Base-by-base conservation (phyloP, 2,329 filamentous ascomycete genomes). In the Stemphylium lycopersici region DNA sequence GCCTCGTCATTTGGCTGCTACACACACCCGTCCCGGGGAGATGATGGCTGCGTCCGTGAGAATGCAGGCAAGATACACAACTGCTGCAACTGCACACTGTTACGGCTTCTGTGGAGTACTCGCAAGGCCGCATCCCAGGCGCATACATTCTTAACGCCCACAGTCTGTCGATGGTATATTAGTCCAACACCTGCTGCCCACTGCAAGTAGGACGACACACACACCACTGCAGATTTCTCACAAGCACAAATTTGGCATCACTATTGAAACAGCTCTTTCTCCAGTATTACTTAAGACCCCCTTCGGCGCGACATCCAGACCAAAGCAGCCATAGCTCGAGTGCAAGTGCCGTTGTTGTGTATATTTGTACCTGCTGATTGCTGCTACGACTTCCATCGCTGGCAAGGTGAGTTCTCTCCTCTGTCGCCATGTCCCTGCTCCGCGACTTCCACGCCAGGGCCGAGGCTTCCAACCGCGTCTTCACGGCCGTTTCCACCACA, bases 251-350 rank as follows among this genome's bases (percentile, higher is more conserved):
- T 33, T 57, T 53, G 61, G 68, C 71, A 75, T 74, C 58, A 59
- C 59, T 75, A 74, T 69, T 60, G 48, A 39, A 69, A 66, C 63
- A 74, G 71, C 56, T 70, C 63, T 73, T 71, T 24, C 52, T 54
- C 33, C 58, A 67, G 54, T 65, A 75, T 74, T 59, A 58, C 55
- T 70, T 60, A 59, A 48, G 42, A 34, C 38, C 45, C 33, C 38
- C 26, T 36, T 47, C 36, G 24, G 48, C 48, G 51, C 32, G 43
- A 29, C 38, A 12, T 34, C 7, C 18, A n/a, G 29, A 11, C 18
- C 29, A 32, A 47, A 54, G 31, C 39, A 39, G 52, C 46, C 33
- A 38, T 16, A 15, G 24, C 13, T 12, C 15, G n/a, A 33, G 15
- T n/a, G 24, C 39, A 39, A 33, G 34, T 37, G 42, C 42, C 50